These are phyloP conservation scores for Cucumis sativus DNA, from an alignment of 306 rosid genomes.

Conservation along the genomic window Cucumber_9930_V3 NC_026660.2:25274501-25275000, in stretches of 20 bases:
- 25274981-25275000: constrained; percentile 37
- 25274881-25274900: constrained; percentile 13
- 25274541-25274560: not conserved
- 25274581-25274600: not conserved
- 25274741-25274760: constrained; percentile 23
- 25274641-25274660: constrained; percentile 45
- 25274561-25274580: not conserved
- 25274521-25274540: not conserved
- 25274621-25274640: constrained; percentile 9
- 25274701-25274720: constrained; percentile 29
- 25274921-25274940: constrained; percentile 7
- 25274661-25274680: constrained; percentile 48
- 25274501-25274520: not conserved
- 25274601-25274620: not conserved
- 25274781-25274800: not conserved
- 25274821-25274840: constrained; percentile 47
- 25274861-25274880: constrained; percentile 26
- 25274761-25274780: constrained; percentile 63
- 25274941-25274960: not conserved
- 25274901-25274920: constrained; percentile 18
- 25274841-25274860: constrained; percentile 31
- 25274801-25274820: constrained; percentile 75
- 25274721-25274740: constrained; percentile 18
- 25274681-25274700: constrained; percentile 43
- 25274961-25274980: constrained; percentile 11